Percentiles rank a stretch among this genome's conserved stretches.
Evolutionary conservation across 192 early-diverging fungal genomes (phyloP).

Genomic region (Borealophlyctis nickersoniae): DNA sequence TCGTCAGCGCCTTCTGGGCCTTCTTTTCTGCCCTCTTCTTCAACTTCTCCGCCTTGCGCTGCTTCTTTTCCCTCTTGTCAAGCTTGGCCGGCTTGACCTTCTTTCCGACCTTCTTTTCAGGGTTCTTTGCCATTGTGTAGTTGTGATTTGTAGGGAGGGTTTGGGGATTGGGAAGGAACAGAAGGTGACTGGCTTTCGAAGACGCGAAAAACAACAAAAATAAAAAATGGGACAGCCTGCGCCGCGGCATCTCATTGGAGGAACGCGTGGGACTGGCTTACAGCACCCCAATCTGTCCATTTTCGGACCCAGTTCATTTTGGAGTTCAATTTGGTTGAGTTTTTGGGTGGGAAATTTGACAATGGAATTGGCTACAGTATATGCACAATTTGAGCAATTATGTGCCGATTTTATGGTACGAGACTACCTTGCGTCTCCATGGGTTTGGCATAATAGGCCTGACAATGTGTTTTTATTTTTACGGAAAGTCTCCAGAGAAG

Average conservation of each 20-base stretch:
- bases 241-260: background rate
- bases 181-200: too few relatives aligned
- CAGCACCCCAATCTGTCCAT: background rate
- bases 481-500: too few relatives aligned
- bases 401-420: conserved; percentile 18
- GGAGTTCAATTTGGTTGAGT: background rate
- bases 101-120: background rate
- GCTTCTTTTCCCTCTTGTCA: background rate
- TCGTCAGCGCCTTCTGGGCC: too few relatives aligned
- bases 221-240: too few relatives aligned
- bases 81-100: background rate
- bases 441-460: background rate
- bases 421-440: background rate
- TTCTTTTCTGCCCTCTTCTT: too few relatives aligned
- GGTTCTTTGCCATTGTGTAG: background rate
- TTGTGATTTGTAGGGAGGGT: too few relatives aligned
- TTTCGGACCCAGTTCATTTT: background rate
- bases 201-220: too few relatives aligned
- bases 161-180: too few relatives aligned
- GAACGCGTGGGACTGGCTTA: background rate
- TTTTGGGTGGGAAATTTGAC: too few relatives aligned
- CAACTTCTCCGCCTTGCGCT: too few relatives aligned
- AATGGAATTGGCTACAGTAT: conserved; percentile 21
- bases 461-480: background rate
- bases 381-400: conserved; percentile 24